Evolutionary conservation across 2,329 filamentous ascomycete species (phyloP), one percentile per base, ranked within the genome.

Genomic region (Aspergillus pseudoterreus): DNA sequence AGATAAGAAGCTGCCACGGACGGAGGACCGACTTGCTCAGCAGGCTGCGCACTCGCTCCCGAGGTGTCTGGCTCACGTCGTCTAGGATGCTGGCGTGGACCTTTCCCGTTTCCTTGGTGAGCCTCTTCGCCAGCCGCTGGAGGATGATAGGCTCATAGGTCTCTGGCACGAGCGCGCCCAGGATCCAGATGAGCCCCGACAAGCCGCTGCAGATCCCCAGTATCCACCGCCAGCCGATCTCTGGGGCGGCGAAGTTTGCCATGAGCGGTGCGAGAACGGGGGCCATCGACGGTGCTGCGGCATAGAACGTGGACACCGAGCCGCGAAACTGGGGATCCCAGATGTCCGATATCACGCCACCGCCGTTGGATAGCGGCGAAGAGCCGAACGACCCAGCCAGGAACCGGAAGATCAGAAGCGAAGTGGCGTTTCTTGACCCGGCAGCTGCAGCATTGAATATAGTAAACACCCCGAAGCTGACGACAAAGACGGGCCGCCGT

Each of bases 141-240:
- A 81, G 67, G 6, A 79, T 65, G 4, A 78, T 72, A 0, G 76
- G 77, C 0, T 70, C 66, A 53, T 77, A 79, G 1, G 63, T 64
- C 43, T 64, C 60, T 0, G 60, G 62, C 4, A 65, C 53, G 17
- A 55, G 24, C 22, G 45, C 24, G 9, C 59, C 59, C 4, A 56
- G 4, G 22, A 65, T 53, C 47, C 79, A 84, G 38, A 85, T 74
- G 12, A 77, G 67, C 5, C 81, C 82, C 4, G 80, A 82, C 65
- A 86, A 84, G 50, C 82, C 80, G 35, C 80, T 75, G 61, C 81
- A 78, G 41, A 86, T 64, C 2, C 81, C 82, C 59, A 80, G 72
- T 14, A 87, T 78, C 85, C 85, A 87, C 56, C 82, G 72, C 85
- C 85, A 87, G 11, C 83, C 83, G 17, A 77, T 76, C 2, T 75